Percentiles rank a stretch among this genome's conserved stretches.
Conservation (phyloP, 2,329 filamentous ascomycete species). For the Xylariaceae sp. region DNA sequence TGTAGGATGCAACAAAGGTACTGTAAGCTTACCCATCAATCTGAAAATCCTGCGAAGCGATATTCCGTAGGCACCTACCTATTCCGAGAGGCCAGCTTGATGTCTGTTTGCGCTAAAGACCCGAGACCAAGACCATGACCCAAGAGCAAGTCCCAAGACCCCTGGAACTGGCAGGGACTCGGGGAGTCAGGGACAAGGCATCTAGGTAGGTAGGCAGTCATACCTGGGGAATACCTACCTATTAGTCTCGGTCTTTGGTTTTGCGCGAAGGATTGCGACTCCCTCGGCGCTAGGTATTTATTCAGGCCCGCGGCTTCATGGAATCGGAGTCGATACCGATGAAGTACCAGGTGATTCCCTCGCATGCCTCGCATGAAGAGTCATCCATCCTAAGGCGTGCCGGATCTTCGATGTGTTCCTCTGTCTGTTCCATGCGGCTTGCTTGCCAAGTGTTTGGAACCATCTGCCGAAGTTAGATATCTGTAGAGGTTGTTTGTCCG, state of each 20-base stretch:
- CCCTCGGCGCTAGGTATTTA: not conserved
- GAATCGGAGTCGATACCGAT: not conserved
- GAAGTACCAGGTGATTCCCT: not conserved
- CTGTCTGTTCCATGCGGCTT: not conserved
- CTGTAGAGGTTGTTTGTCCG: too few species aligned
- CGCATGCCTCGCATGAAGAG: too few species aligned
- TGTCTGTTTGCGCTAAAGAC: too few species aligned
- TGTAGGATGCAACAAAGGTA: slow-evolving; percentile 8
- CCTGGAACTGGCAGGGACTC: too few species aligned
- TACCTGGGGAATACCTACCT: too few species aligned
- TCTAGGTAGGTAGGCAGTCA: too few species aligned
- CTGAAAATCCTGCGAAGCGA: not conserved
- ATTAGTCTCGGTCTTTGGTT: not conserved
- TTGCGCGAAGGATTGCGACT: not conserved
- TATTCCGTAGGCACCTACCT: not conserved
- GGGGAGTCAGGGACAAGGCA: too few species aligned
- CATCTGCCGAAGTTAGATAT: not conserved
- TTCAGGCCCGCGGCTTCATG: too few species aligned
- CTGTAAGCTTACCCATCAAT: not conserved
- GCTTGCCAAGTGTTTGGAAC: not conserved
- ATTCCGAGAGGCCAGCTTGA: not conserved
- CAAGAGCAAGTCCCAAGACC: too few species aligned
- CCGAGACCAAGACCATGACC: too few species aligned
- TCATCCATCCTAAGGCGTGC: too few species aligned
- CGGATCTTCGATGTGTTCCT: not conserved